These are phyloP conservation scores for Suhomyces choctaworum DNA, from an alignment of 1,139 yeast species.

Conservation along the genomic window DNA sequence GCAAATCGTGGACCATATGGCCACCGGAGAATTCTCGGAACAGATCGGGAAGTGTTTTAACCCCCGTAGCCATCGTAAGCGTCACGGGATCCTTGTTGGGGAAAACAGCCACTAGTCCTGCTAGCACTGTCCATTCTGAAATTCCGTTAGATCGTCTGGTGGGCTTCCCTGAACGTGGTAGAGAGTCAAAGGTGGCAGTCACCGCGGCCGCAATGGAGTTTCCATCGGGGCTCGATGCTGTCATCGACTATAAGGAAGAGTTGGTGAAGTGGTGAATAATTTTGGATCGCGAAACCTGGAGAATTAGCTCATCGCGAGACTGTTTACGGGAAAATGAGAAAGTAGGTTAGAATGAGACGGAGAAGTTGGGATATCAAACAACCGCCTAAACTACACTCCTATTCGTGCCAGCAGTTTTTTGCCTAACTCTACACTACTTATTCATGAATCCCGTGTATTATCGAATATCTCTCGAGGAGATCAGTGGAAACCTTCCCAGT, in stretches of 20 bases:
- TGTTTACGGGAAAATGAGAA: too few species aligned
- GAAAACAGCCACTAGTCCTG: constrained; percentile 62
- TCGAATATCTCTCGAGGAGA: background rate
- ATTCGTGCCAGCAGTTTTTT: too few species aligned
- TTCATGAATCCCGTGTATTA: background rate
- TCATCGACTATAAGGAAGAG: too few species aligned
- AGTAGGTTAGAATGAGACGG: too few species aligned
- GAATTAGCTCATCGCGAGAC: too few species aligned
- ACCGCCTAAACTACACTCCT: too few species aligned
- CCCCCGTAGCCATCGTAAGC: constrained; percentile 74
- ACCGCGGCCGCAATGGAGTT: constrained; percentile 15
- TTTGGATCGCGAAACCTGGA: too few species aligned
- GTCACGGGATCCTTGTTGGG: constrained; percentile 25
- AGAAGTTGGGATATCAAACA: too few species aligned
- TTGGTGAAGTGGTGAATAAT: too few species aligned
- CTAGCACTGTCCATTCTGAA: constrained; percentile 81
- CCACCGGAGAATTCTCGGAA: constrained; percentile 51
- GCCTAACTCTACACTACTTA: background rate
- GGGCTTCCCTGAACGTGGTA: constrained; percentile 54
- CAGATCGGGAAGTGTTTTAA: constrained; percentile 68
- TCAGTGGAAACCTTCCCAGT: too few species aligned
- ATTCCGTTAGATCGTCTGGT: constrained; percentile 57
- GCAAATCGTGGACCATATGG: constrained; percentile 74
- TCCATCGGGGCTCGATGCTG: too few species aligned
- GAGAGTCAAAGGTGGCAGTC: constrained; percentile 22